phyloP scores from a whole-genome alignment of 1,284 basidiomycete species.

The Coniophora puteana region DNA sequence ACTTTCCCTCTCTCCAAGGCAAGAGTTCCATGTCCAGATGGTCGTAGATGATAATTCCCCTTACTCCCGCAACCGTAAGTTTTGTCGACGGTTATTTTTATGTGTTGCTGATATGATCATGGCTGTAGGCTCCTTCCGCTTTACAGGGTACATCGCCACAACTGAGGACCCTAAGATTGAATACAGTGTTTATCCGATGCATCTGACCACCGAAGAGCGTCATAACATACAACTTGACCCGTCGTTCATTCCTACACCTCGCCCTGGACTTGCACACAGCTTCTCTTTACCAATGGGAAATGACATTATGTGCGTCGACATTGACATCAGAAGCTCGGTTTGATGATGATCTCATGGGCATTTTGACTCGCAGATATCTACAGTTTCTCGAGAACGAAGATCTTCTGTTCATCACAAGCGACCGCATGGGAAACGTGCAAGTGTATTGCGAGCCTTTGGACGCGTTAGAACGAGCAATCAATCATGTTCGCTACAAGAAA shows the following conservation, averaged over 20 bases:
- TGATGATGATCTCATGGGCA: neutral
- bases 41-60: constrained; percentile 2
- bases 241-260: constrained; percentile 34
- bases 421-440: constrained; percentile 26
- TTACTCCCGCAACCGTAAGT: constrained; percentile 5
- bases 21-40: constrained; percentile 13
- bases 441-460: constrained; percentile 37
- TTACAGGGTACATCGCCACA: constrained; percentile 17
- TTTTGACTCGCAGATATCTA: constrained; percentile 27
- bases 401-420: constrained; percentile 39
- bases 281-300: constrained; percentile 34
- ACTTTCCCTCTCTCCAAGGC: constrained; percentile 11
- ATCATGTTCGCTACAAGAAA: constrained; percentile 22
- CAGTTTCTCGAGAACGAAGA: constrained; percentile 34
- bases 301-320: constrained; percentile 31
- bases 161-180: constrained; percentile 21
- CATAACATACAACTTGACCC: constrained; percentile 38
- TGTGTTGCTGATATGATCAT: too few relatives aligned
- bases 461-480: constrained; percentile 30
- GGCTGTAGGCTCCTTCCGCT: too few relatives aligned
- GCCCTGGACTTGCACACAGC: constrained; percentile 14
- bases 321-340: neutral
- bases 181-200: constrained; percentile 35
- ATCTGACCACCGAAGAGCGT: constrained; percentile 37
- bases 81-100: too few relatives aligned